phyloP scores from a whole-genome alignment of 2,329 filamentous ascomycete genomes.

The Helicocarpus griseus region DNA sequence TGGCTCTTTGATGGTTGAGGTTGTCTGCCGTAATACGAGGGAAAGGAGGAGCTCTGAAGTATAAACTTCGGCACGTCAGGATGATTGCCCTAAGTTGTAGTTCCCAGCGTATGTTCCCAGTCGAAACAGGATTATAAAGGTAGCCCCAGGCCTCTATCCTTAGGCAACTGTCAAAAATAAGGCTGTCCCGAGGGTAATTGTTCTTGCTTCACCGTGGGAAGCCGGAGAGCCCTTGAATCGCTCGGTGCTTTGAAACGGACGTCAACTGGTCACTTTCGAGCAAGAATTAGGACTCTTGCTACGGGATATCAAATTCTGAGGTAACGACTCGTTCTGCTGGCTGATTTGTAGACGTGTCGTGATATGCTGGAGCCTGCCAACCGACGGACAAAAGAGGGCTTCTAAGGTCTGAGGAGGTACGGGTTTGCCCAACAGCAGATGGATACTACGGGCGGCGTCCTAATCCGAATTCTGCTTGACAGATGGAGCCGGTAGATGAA shows the following conservation, averaged over 20 bases:
- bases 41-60: not conserved
- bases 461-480: not conserved
- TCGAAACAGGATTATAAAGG: not conserved
- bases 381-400: not conserved
- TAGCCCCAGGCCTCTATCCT: not conserved
- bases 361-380: not conserved
- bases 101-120: not conserved
- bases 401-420: not conserved
- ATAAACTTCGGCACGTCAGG: not conserved
- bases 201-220: not conserved
- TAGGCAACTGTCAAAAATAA: not conserved
- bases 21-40: not conserved
- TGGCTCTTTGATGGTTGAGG: not conserved
- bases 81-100: not conserved
- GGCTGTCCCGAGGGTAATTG: not conserved
- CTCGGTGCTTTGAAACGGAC: not conserved
- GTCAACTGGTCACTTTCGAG: not conserved
- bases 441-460: not conserved
- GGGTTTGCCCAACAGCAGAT: not conserved
- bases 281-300: not conserved
- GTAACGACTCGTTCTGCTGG: not conserved
- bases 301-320: not conserved
- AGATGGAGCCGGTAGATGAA: not conserved
- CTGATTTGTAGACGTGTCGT: not conserved
- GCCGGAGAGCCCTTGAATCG: not conserved